A percentile compares a stretch with the other conserved stretches of the same genome.
Evolutionary conservation across 768 basidiomycete genomes (phyloP).

Genomic region (Mrakia blollopis): DNA sequence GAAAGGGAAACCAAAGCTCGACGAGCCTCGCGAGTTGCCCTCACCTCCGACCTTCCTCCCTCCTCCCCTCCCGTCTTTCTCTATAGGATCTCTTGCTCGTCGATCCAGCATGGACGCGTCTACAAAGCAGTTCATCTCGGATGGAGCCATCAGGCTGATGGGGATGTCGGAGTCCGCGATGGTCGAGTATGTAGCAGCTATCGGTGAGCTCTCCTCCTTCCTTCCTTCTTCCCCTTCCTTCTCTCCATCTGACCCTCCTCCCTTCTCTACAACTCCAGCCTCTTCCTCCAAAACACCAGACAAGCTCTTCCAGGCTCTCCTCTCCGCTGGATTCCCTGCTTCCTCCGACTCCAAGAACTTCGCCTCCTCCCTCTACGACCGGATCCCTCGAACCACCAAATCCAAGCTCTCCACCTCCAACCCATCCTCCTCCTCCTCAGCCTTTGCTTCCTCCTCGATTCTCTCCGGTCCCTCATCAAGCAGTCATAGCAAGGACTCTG

Average conservation of each 20-base stretch:
- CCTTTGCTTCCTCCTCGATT: conserved; percentile 40
- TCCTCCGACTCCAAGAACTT: conserved; percentile 75
- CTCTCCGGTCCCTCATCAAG: not conserved
- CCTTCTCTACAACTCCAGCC: conserved; percentile 9
- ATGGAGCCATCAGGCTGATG: conserved; percentile 20
- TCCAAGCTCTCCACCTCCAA: conserved; percentile 49
- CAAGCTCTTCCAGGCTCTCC: conserved; percentile 67
- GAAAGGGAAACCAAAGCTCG: not conserved
- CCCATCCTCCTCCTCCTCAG: conserved; percentile 44
- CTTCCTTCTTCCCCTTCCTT: not conserved
- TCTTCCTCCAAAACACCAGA: conserved; percentile 65
- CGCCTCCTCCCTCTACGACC: conserved; percentile 66
- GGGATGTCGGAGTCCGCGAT: conserved; percentile 29
- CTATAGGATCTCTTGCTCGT: too few species aligned
- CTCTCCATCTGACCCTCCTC: not conserved
- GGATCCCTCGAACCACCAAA: conserved; percentile 72
- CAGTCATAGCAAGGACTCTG: conserved; percentile 54
- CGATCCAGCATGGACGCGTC: conserved; percentile 20
- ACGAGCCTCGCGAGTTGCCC: not conserved
- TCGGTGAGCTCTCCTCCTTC: conserved; percentile 8
- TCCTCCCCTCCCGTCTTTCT: not conserved
- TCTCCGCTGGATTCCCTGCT: conserved; percentile 72
- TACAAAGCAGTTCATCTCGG: conserved; percentile 28
- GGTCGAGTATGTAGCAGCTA: conserved; percentile 29
- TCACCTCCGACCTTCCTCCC: not conserved